A percentile compares a stretch with the other conserved stretches of the same genome.
Conservation (phyloP, 1,139 yeast genomes). For the Geotrichum armillariae region DNA sequence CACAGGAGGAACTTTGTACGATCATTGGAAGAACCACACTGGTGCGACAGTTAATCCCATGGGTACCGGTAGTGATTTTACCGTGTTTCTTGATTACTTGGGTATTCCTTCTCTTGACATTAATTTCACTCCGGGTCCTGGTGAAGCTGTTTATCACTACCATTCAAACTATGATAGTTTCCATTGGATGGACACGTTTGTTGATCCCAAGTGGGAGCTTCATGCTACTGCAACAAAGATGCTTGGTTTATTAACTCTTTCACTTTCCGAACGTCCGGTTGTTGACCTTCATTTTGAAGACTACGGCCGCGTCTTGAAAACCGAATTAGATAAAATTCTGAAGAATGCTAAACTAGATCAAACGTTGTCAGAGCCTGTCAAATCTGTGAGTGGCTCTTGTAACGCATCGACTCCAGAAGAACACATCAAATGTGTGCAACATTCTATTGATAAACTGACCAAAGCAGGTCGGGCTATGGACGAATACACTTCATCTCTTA, state of each 20-base stretch:
- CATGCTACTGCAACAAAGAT: slow-evolving; percentile 57
- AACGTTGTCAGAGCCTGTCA: background rate
- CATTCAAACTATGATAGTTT: slow-evolving; percentile 70
- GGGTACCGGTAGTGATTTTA: slow-evolving; percentile 70
- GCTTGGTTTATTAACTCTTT: slow-evolving; percentile 50
- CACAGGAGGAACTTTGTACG: slow-evolving; percentile 46
- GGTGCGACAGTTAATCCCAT: slow-evolving; percentile 45
- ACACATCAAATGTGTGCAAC: slow-evolving; percentile 31
- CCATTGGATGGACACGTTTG: slow-evolving; percentile 62
- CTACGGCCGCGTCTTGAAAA: slow-evolving; percentile 43
- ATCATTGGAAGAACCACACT: slow-evolving; percentile 51
- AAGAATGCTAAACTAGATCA: background rate
- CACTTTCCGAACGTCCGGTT: slow-evolving; percentile 49
- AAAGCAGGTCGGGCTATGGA: slow-evolving; percentile 34
- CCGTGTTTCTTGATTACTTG: slow-evolving; percentile 64
- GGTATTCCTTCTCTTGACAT: slow-evolving; percentile 65
- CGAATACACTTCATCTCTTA: slow-evolving; percentile 32
- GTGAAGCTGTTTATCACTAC: slow-evolving; percentile 61
- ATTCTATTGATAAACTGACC: slow-evolving; percentile 30
- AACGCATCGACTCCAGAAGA: slow-evolving; percentile 19
- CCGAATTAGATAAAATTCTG: slow-evolving; percentile 15
- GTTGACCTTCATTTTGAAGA: slow-evolving; percentile 45
- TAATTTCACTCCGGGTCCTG: slow-evolving; percentile 46
- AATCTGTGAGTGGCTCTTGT: background rate
- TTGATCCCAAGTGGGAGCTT: slow-evolving; percentile 56